Evolutionary conservation across 257 asterid genomes (phyloP), one percentile per base, ranked within the genome.

Genomic region (Petrea volubilis): DNA sequence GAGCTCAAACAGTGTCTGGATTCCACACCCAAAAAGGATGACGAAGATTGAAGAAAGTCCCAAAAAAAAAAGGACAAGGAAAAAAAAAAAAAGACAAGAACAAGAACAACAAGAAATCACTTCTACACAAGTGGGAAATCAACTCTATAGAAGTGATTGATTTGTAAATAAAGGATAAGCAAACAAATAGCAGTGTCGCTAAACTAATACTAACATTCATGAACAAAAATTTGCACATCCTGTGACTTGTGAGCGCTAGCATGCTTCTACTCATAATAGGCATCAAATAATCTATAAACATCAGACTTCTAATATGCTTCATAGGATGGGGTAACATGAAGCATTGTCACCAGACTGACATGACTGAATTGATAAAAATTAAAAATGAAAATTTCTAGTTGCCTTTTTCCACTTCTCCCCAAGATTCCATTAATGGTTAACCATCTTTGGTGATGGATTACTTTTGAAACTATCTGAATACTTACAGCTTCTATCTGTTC

Each of bases 401-500:
- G 55, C 15, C n/a, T 3, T 50, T 41, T 9, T 56, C 21, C 53
- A 12, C n/a, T 23, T 14, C 3, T 10, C n/a, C n/a, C n/a, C n/a
- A n/a, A n/a, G n/a, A n/a, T n/a, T n/a, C n/a, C n/a, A n/a, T 21
- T 47, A 3, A 47, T 59, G 13, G 40, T 6, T 34, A n/a, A n/a
- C 66, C 17, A 18, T 68, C 56, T 18, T 7, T 51, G 17, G 41
- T 1, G 43, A 38, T 29, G 47, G 21, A 40, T 11, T 11, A 15
- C 67, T 44, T 36, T 25, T 24, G 10, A 62, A 25, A 65, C 8
- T 34, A 41, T 14, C 68, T 11, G 24, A 77, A 70, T 40, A 81
- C 97, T 88, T 80, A 95, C 99, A 41, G 90, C 87, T 88, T 95
- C 99, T 51, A 92, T 95, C 81, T 92, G 97, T 79, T 95, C 97